Conservation (phyloP, 352 stramenopile genomes). For the Phytophthora rubi region DNA sequence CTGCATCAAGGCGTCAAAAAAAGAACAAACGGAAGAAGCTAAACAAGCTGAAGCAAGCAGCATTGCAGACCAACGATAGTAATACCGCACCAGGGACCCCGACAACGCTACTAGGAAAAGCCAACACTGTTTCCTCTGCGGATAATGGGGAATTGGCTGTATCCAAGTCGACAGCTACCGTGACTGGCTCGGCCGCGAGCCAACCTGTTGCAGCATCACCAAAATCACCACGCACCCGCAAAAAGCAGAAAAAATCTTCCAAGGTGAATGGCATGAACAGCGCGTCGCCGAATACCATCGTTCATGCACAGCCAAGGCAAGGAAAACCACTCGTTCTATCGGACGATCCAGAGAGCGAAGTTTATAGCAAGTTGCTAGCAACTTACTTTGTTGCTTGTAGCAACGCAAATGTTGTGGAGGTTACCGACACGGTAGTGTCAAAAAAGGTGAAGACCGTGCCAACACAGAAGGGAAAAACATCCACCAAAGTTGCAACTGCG, state of each 20-base stretch:
- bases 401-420: not conserved
- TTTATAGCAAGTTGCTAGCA: not conserved
- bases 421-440: not conserved
- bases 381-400: too few species aligned
- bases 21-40: constrained; percentile 13
- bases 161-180: not conserved
- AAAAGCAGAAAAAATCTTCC: constrained; percentile 18
- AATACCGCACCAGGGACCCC: not conserved
- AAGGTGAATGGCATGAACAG: constrained; percentile 12
- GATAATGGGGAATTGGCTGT: not conserved
- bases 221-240: constrained; percentile 11
- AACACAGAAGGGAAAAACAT: not conserved
- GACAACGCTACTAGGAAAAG: not conserved
- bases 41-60: not conserved
- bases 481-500: constrained; percentile 1
- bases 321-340: constrained; percentile 18
- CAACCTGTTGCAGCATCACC: constrained; percentile 2
- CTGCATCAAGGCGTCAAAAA: constrained; percentile 1
- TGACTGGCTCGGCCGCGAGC: not conserved
- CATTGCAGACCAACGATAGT: not conserved
- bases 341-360: not conserved
- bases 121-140: not conserved
- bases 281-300: constrained; percentile 9
- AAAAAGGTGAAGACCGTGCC: constrained; percentile 4
- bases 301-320: constrained; percentile 5